A percentile compares a stretch with the other conserved stretches of the same genome.
Conservation (phyloP, 2,329 filamentous ascomycete genomes). For the Raffaelea arxii region DNA sequence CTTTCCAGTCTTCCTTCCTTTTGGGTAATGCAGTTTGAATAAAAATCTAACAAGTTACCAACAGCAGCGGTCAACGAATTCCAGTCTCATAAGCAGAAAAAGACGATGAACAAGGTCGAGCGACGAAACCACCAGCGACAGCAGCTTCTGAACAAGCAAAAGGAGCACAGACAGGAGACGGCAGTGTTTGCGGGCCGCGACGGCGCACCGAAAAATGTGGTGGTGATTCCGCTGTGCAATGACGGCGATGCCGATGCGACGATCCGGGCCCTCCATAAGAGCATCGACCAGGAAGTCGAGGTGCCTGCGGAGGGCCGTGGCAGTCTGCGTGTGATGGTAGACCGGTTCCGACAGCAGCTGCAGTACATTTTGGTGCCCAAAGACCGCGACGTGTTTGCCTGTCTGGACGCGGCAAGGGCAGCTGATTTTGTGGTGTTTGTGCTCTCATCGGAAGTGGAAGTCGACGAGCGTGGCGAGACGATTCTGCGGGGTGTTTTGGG, state of each 20-base stretch:
- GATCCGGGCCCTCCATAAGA: slow-evolving; percentile 62
- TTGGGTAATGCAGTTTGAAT: too few species aligned
- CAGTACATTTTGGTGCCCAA: slow-evolving; percentile 62
- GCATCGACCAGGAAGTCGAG: slow-evolving; percentile 61
- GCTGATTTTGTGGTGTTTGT: slow-evolving; percentile 89
- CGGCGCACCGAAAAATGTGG: slow-evolving; percentile 79
- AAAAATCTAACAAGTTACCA: too few species aligned
- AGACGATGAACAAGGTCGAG: slow-evolving; percentile 61
- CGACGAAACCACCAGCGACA: slow-evolving; percentile 92
- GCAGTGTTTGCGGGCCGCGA: slow-evolving; percentile 80
- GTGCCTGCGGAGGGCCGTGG: slow-evolving; percentile 32
- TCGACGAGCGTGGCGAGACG: slow-evolving; percentile 75
- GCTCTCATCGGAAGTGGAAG: slow-evolving; percentile 71
- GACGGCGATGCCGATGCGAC: slow-evolving; percentile 60
- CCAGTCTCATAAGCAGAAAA: too few species aligned
- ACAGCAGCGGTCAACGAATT: too few species aligned
- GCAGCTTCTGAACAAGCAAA: slow-evolving; percentile 72
- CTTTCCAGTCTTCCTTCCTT: too few species aligned
- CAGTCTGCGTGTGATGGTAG: slow-evolving; percentile 55
- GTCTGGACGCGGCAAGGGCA: slow-evolving; percentile 74
- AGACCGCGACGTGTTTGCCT: slow-evolving; percentile 62
- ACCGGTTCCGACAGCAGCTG: slow-evolving; percentile 90
- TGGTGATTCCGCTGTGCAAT: slow-evolving; percentile 72
- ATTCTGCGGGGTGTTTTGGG: slow-evolving; percentile 82
- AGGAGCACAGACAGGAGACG: slow-evolving; percentile 68